Conservation (phyloP, 2,329 filamentous ascomycete genomes). For the Colletotrichum spinosum region DNA sequence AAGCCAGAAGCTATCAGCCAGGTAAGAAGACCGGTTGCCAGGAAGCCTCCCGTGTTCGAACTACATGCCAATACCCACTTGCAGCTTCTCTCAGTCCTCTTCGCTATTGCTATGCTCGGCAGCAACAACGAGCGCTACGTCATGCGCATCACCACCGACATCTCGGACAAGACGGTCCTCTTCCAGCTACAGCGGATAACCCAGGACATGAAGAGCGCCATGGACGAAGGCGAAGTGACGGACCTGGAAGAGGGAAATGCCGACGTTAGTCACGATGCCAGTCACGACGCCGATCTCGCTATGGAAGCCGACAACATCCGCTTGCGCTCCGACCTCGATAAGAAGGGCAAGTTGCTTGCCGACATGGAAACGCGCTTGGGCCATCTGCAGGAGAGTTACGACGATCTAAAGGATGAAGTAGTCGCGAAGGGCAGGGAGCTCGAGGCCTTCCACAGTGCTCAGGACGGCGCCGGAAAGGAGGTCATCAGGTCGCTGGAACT, state of each 20-base stretch:
- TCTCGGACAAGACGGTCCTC: slow-evolving; percentile 53
- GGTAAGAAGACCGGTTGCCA: slow-evolving; percentile 46
- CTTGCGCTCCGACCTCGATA: slow-evolving; percentile 63
- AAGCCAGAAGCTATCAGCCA: slow-evolving; percentile 66
- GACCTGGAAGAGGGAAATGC: slow-evolving; percentile 48
- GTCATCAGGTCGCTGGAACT: slow-evolving; percentile 66
- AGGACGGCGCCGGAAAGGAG: slow-evolving; percentile 64
- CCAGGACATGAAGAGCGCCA: slow-evolving; percentile 53
- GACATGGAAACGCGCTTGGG: slow-evolving; percentile 71
- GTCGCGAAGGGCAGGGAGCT: slow-evolving; percentile 67
- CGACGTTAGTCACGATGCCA: slow-evolving; percentile 52
- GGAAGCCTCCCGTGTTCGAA: background rate
- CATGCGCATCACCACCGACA: slow-evolving; percentile 48
- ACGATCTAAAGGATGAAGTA: slow-evolving; percentile 73
- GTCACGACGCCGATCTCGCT: slow-evolving; percentile 66
- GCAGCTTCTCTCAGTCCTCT: slow-evolving; percentile 71
- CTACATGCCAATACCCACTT: slow-evolving; percentile 42
- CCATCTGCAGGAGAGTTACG: slow-evolving; percentile 70
- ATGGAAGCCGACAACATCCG: slow-evolving; percentile 67
- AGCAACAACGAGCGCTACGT: slow-evolving; percentile 68
- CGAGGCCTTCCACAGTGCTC: slow-evolving; percentile 60
- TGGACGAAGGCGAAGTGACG: slow-evolving; percentile 47
- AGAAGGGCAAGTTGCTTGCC: slow-evolving; percentile 66
- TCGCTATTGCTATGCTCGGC: slow-evolving; percentile 70
- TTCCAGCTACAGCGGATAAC: slow-evolving; percentile 59